A percentile compares a stretch with the other conserved stretches of the same genome.
phyloP scores from a whole-genome alignment of 2,329 filamentous ascomycete species.

The Drechslerella coelobrocha region DNA sequence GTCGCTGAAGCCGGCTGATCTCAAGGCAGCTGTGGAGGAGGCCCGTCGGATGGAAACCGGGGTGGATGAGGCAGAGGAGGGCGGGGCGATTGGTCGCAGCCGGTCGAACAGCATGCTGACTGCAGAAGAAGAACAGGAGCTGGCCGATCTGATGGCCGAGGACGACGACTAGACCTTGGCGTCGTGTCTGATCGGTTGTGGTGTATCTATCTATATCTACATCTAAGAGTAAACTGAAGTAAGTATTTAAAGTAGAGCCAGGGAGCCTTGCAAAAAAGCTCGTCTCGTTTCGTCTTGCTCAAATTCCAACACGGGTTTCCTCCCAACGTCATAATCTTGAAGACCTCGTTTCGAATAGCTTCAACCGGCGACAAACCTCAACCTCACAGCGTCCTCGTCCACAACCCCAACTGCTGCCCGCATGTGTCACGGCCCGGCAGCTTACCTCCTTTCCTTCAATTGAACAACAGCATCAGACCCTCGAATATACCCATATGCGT shows the following conservation, averaged over 20 bases:
- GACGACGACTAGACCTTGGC: slow-evolving; percentile 65
- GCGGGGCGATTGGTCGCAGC: slow-evolving; percentile 61
- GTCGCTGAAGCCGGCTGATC: slow-evolving; percentile 70
- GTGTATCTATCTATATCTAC: background rate
- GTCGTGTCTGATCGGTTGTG: background rate
- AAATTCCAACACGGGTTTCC: slow-evolving; percentile 29
- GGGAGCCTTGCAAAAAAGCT: background rate
- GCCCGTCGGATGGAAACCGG: slow-evolving; percentile 56
- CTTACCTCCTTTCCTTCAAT: background rate
- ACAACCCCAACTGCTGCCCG: background rate
- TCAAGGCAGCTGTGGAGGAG: slow-evolving; percentile 62
- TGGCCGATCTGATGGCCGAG: slow-evolving; percentile 88
- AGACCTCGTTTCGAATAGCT: background rate
- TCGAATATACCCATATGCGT: slow-evolving; percentile 10
- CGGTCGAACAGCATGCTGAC: slow-evolving; percentile 68
- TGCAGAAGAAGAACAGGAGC: slow-evolving; percentile 87
- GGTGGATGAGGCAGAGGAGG: slow-evolving; percentile 62
- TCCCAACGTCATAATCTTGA: slow-evolving; percentile 6
- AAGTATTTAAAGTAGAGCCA: background rate
- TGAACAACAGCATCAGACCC: background rate
- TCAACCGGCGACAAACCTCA: too few species aligned
- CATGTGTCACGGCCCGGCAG: slow-evolving; percentile 11
- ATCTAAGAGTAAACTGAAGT: background rate
- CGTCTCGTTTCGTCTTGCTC: background rate
- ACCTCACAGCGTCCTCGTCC: background rate